Base-by-base conservation (phyloP, 495 filamentous ascomycete genomes). In the Xylaria castorea region DNA sequence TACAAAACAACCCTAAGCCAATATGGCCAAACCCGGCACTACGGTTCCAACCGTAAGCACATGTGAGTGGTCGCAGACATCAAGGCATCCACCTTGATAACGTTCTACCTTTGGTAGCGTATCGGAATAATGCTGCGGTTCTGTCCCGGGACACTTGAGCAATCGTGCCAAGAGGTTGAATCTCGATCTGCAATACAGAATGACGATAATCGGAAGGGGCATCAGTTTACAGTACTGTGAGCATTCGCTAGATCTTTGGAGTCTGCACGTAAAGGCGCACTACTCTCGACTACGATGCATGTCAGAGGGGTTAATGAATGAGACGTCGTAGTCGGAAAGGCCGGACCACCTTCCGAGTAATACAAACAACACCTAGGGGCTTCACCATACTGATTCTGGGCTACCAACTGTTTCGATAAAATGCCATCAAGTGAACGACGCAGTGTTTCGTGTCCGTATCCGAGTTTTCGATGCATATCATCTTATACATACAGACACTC, bases 301-400 rank as follows among this genome's bases (percentile, higher is more conserved):
- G 40, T 46, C 60, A 63, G 38, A 42, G 58, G 22, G n/a, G 36
- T 44, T 34, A 7, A 42, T 8, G 34, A n/a, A 38, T 36, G 16
- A 61, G 22, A 25, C n/a, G 63, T 50, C 7, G 20, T 34, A 66
- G 40, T 36, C 40, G 63, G 63, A 66, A 66, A 42, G 22, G 22
- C 42, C n/a, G 63, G 30, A 14, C 9, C 7, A 18, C 14, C 27
- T 38, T 36, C n/a, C 53, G 16, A 14, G 25, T 22, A n/a, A n/a
- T n/a, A 9, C 6, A 22, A 22, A n/a, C 50, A 32, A 32, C n/a
- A 25, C 48, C 22, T 7, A 12, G 8, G 51, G 30, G 36, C n/a
- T 64, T 6, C 61, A 27, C 12, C 3, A 46, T 48, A 50, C 16
- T 20, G 20, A 7, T 18, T 34, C 36, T 2, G 30, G 58, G 18